A percentile compares a stretch with the other conserved stretches of the same genome.
phyloP scores from a whole-genome alignment of 441 rosid genomes.

The Bocquillonia castaneifolia region DNA sequence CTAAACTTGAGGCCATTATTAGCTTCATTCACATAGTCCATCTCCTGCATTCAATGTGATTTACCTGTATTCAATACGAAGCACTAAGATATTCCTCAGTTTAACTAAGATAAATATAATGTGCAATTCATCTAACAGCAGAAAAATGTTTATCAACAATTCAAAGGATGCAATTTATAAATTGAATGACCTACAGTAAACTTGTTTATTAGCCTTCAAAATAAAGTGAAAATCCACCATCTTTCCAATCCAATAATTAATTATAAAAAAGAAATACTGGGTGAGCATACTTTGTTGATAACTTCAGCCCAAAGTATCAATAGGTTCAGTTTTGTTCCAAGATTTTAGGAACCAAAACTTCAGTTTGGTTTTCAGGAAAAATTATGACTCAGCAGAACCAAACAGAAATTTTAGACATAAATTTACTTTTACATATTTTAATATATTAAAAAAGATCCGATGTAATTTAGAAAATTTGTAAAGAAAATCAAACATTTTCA shows the following conservation, averaged over 20 bases:
- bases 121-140: not conserved
- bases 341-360: too few species aligned
- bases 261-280: not conserved
- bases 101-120: constrained; percentile 18
- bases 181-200: not conserved
- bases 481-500: too few species aligned
- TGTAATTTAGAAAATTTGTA: too few species aligned
- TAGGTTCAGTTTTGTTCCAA: too few species aligned
- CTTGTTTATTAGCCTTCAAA: not conserved
- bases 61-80: constrained; percentile 97
- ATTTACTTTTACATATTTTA: too few species aligned
- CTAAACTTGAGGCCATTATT: constrained; percentile 81
- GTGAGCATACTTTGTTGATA: too few species aligned
- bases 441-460: too few species aligned
- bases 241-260: constrained; percentile 1
- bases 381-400: too few species aligned
- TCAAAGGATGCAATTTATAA: not conserved
- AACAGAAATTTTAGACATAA: too few species aligned
- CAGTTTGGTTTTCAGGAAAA: too few species aligned
- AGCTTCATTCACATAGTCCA: constrained; percentile 91
- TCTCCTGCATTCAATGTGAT: constrained; percentile 99
- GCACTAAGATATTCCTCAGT: constrained; percentile 72
- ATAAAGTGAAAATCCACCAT: not conserved
- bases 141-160: constrained; percentile 6
- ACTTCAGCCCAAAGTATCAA: not conserved